phyloP scores from a whole-genome alignment of 1,139 yeast species.

The Kluyveromyces marxianus region DNA sequence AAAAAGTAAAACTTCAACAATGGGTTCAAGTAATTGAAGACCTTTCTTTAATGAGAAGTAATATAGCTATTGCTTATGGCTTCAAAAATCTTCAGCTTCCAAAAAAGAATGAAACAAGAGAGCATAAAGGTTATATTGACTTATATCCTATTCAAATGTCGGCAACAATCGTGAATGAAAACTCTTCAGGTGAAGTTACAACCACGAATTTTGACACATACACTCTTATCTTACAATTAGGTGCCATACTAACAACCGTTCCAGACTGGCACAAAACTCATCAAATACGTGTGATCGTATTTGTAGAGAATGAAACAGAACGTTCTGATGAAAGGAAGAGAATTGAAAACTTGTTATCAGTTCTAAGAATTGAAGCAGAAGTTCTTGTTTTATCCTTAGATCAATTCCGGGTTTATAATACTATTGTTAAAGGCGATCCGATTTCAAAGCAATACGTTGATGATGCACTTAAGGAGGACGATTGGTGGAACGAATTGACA shows the following conservation, averaged over 20 bases:
- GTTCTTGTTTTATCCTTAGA: conserved; percentile 67
- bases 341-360: conserved; percentile 55
- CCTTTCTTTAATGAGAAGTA: conserved; percentile 82
- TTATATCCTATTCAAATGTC: conserved; percentile 96
- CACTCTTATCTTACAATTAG: conserved; percentile 83
- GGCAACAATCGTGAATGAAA: conserved; percentile 57
- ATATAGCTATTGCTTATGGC: conserved; percentile 90
- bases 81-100: conserved; percentile 61
- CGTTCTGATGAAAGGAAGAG: conserved; percentile 62
- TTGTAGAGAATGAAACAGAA: conserved; percentile 72
- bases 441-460: conserved; percentile 31
- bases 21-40: conserved; percentile 95
- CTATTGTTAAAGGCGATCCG: conserved; percentile 60
- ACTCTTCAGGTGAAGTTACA: conserved; percentile 38
- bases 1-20: conserved; percentile 60
- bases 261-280: conserved; percentile 85
- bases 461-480: conserved; percentile 34
- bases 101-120: conserved; percentile 18
- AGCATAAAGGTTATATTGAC: conserved; percentile 56
- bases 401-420: conserved; percentile 58
- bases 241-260: conserved; percentile 86
- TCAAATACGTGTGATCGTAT: conserved; percentile 69
- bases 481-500: conserved; percentile 62
- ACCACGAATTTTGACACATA: conserved; percentile 93
- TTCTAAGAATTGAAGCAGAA: conserved; percentile 74